These are phyloP conservation scores for Citrullus colocynthis DNA, from an alignment of 306 rosid species.

Conservation along the genomic window DNA sequence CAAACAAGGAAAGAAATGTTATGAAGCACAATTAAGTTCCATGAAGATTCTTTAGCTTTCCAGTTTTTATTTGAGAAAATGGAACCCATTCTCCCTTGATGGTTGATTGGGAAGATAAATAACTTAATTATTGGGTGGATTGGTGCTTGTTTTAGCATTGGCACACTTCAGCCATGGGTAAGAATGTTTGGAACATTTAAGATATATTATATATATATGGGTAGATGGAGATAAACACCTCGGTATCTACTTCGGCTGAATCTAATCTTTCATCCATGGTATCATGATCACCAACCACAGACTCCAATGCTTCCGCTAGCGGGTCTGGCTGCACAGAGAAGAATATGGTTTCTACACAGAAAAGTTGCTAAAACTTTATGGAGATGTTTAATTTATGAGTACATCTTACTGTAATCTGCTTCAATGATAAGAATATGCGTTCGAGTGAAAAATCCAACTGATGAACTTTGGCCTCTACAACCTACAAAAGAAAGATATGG, in stretches of 20 bases:
- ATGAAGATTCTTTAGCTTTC: not conserved
- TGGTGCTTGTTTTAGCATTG: not conserved
- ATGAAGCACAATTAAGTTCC: not conserved
- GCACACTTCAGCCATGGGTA: not conserved
- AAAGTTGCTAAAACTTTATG: not conserved
- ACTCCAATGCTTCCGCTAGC: conserved; percentile 55
- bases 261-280: conserved; percentile 55
- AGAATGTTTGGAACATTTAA: not conserved
- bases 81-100: not conserved
- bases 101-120: not conserved
- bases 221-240: conserved; percentile 31
- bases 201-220: not conserved
- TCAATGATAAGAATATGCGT: conserved; percentile 70
- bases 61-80: not conserved
- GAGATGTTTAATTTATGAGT: not conserved
- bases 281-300: conserved; percentile 54
- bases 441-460: conserved; percentile 60
- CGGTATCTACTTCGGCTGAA: conserved; percentile 44
- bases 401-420: conserved; percentile 55
- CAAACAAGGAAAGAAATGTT: not conserved
- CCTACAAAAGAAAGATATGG: conserved; percentile 27
- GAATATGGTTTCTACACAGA: not conserved
- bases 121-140: not conserved
- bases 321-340: conserved; percentile 83
- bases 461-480: conserved; percentile 82